Evolutionary conservation across 306 rosid genomes (phyloP), one percentile per base, ranked within the genome.

Genomic region (Pueraria montana): DNA sequence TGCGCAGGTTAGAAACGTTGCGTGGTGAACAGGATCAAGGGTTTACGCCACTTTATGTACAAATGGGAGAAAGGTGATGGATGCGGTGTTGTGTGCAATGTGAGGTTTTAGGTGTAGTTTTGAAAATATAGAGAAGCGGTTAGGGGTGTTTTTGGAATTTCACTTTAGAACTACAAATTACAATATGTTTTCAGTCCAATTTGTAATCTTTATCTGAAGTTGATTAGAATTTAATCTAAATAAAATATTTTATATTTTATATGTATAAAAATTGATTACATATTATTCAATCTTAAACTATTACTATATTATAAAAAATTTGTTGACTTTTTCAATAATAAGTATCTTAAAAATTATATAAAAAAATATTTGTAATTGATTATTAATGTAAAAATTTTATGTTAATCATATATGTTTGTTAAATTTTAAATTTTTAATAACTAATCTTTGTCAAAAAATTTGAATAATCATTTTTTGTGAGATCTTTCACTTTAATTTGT

Each of bases 121-220:
- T 71, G 76, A 71, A 46, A 71, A 23, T 71, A 71, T 71, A 71
- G 36, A 13, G 76, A 71, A 59, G 76, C 76, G 76, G 76, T 71
- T 71, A 24, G 76, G 76, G 76, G 0, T 8, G 14, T 46, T 45
- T 24, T 0, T 4, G 76, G 1, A 1, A 45, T 69, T 17, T 27
- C 45, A 30, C 1, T 64, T 17, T 63, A 4, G 1, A 27, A 27
- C 11, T 64, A 27, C 43, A n/a, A n/a, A n/a, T n/a, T 16, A 6
- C 4, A 13, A 62, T 14, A 14, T 13, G 13, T 26, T 62, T 32
- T 14, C 3, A 62, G 0, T 61, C 9, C 6, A 23, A 24, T 4
- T 59, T 24, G 8, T 52, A n/a, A 7, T 53, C 13, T 61, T 34
- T 27, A 21, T 24, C 16, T 61, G 8, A 12, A 24, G 1, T 58